Evolutionary conservation across 2,329 filamentous ascomycete genomes (phyloP), one percentile per base, ranked within the genome.

Genomic region (Amauroascus niger): DNA sequence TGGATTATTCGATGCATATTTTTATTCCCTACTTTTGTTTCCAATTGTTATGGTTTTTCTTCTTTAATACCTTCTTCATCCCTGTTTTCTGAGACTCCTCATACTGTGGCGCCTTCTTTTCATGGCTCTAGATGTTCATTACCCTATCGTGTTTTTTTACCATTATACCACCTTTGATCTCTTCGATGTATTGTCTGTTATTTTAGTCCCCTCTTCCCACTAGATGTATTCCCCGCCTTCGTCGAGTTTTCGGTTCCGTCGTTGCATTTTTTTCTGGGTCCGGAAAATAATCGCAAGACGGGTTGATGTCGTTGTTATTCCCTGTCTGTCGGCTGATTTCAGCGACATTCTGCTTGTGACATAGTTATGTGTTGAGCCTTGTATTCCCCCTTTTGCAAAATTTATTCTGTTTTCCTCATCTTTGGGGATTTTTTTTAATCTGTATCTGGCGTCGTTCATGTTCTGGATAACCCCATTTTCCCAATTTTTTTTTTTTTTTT

Each of bases 111-210:
- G 18, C 11, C 7, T 13, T 20, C 26, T 18, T 46, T 6, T 13
- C 28, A 39, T 39, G 33, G 26, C n/a, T 39, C 14, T 49, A 49
- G 22, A 49, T 49, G 32, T 39, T 20, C 18, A 49, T 18, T 14
- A 18, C 20, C 8, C 47, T 44, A 20, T 7, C 24, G 26, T 35
- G 48, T 56, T 55, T 56, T 53, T 49, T 44, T 47, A 43, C 39
- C 55, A 52, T 48, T 49, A 24, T 48, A 53, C 55, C 46, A 45
- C n/a, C 40, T 49, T 56, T 47, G 30, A 24, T 39, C 37, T 43
- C 35, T 49, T 46, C 28, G n/a, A 47, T 13, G 18, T 13, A 18
- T 32, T 47, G 13, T 18, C 16, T 47, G 13, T 18, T 32, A 33
- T 14, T 14, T 33, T 47, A 47, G 26, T 47, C 8, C 5, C 11